Base-by-base conservation (phyloP, 2,329 filamentous ascomycete species). In the Ophiostoma pallidulum region DNA sequence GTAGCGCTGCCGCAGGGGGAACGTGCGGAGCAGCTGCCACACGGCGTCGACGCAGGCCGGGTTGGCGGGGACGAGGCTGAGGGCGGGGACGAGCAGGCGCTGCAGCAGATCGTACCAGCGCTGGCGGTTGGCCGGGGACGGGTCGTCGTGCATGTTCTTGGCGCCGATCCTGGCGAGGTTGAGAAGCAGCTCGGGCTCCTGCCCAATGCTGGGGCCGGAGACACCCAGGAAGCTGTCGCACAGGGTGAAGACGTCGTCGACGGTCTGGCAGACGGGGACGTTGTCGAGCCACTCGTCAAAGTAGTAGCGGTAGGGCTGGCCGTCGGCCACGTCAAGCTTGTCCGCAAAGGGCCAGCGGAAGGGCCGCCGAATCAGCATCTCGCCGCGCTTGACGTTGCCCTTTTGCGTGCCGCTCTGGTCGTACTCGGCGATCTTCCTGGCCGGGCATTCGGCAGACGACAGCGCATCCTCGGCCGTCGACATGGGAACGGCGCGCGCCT, bases 221-320 rank as follows among this genome's bases (percentile, higher is more conserved):
- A 91, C 69, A 54, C 92, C 94, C 39, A 96, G 70, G 19, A 98
- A 75, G 1, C 88, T 90, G 49, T 80, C 78, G 63, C 89, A 94
- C 0, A 96, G 76, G 3, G 83, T 81, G 63, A 97, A 92, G 13
- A 98, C 75, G 60, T 98, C 92, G 53, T 96, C 88, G 6, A 95
- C 80, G 2, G 74, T 85, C 62, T 94, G 90, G 60, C 92, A 98
- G 18, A 95, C 69, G 0, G 92, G 94, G 39, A 98, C 75, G 54
- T 92, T 94, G 64, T 97, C 91, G 3, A 82, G 75, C 92, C 92
- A 98, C 57, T 97, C 92, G 50, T 95, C 89, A 82, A 92, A 96
- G 64, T 98, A 98, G 62, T 94, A 97, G 29, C 85, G 80, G 62
- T 96, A 97, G 45, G 85, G 78, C n/a, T 76, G 74, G 18, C 82